A percentile compares a stretch with the other conserved stretches of the same genome.
Evolutionary conservation across 75 land plant species (phyloP).

Genomic region (Selaginella moellendorffii): DNA sequence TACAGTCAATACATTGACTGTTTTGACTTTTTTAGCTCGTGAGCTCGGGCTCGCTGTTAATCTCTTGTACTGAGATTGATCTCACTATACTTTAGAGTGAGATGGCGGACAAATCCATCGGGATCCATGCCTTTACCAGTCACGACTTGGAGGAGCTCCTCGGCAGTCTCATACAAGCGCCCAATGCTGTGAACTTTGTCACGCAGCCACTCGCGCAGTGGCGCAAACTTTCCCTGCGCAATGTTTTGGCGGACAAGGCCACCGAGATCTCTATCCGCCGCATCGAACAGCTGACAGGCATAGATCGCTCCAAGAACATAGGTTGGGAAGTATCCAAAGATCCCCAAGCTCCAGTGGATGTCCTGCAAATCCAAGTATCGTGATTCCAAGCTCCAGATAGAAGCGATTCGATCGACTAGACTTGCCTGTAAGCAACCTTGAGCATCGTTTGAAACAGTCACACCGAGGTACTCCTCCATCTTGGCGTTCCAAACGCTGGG

Average conservation of each 20-base stretch:
- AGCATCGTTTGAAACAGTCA: neutral
- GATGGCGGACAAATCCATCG: neutral
- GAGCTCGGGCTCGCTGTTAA: too few species aligned
- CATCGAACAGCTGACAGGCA: neutral
- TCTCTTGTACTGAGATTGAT: too few species aligned
- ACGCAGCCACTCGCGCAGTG: slow-evolving; percentile 8
- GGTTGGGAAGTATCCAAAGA: slow-evolving; percentile 12
- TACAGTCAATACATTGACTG: too few species aligned
- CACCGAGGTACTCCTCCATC: slow-evolving; percentile 11
- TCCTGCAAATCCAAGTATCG: too few species aligned
- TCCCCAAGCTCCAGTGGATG: slow-evolving; percentile 8
- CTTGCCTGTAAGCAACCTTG: slow-evolving; percentile 14
- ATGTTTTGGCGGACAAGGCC: slow-evolving; percentile 5
- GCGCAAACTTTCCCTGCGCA: slow-evolving; percentile 1
- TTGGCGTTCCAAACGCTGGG: slow-evolving; percentile 11
- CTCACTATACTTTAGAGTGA: slow-evolving; percentile 1
- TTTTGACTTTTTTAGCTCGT: too few species aligned
- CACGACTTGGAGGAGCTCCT: slow-evolving; percentile 4
- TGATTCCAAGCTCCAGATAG: too few species aligned
- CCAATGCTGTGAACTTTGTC: slow-evolving; percentile 8
- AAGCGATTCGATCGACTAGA: too few species aligned
- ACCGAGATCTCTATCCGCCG: slow-evolving; percentile 1
- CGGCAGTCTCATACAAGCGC: slow-evolving; percentile 8
- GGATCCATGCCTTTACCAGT: slow-evolving; percentile 8
- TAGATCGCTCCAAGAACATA: slow-evolving; percentile 4